Base-by-base conservation (phyloP, 1,139 yeast species). In the Sugiyamaella pinicola region DNA sequence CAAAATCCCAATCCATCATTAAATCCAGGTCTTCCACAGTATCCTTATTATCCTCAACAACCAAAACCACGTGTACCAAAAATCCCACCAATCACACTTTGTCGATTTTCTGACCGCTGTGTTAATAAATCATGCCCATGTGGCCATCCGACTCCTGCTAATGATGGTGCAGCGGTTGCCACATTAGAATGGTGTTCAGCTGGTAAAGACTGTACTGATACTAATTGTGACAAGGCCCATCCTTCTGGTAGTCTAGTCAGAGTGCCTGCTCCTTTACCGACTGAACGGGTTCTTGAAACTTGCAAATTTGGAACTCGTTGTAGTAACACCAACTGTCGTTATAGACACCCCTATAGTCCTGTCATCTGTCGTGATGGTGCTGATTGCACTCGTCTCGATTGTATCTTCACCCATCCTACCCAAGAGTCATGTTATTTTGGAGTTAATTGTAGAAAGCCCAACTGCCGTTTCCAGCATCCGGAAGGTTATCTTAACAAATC, bases 131-230 rank as follows among this genome's bases (percentile, higher is more conserved):
- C 80, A 58, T 89, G 96, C 73, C 89, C 90, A 22, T 88, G 84
- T 73, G 96, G 91, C 26, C 96, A 89, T 66, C 96, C 96, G 46
- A 87, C 96, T 1, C 95, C 95, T 1, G 87, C 89, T 13, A 87
- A 86, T 68, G 81, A 79, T 55, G 81, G 79, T 55, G 89, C 90
- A 21, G 82, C 83, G 61, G 88, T 89, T 35, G 74, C 79, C 21
- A 78, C 79, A 18, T 73, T 82, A 53, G 84, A 83, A 59, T 87
- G 96, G 95, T 89, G 96, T 73, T 74, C 83, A 24, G 81, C 76
- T 47, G 89, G 87, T 57, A 78, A 84, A 59, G 70, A 72, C 28
- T 89, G 96, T 73, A 64, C 71, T 41, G 81, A 88, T 66, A 67
- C 77, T 1, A 63, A 64, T 17, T 89, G 96, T 72, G 74, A 74